A percentile compares a stretch with the other conserved stretches of the same genome.
Evolutionary conservation across 2,329 filamentous ascomycete species (phyloP).

Genomic region (Pseudogymnoascus destructans): DNA sequence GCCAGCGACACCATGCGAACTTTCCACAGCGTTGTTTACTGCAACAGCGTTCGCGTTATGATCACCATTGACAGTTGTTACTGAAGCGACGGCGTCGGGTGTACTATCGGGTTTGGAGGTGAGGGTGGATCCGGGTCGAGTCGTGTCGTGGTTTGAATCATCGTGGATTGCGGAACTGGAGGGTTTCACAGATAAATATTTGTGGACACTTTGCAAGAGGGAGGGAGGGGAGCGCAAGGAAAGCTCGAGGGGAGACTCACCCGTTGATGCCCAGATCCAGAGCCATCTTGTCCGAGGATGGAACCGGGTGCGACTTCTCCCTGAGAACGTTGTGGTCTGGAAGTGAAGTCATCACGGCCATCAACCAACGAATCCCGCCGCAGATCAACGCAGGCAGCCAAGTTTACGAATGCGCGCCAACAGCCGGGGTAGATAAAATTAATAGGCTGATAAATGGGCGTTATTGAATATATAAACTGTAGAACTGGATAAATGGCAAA

Average conservation of each 20-base stretch:
- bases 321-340: slow-evolving; percentile 28
- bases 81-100: slow-evolving; percentile 2
- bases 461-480: background rate
- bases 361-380: slow-evolving; percentile 27
- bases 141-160: slow-evolving; percentile 20
- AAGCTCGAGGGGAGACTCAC: slow-evolving; percentile 36
- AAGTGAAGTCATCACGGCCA: slow-evolving; percentile 42
- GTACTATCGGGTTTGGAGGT: slow-evolving; percentile 11
- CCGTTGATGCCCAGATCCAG: slow-evolving; percentile 42
- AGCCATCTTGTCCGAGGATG: slow-evolving; percentile 37
- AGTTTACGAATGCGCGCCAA: slow-evolving; percentile 28
- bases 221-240: slow-evolving; percentile 21
- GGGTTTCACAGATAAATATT: slow-evolving; percentile 26
- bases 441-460: background rate
- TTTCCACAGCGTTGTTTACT: background rate
- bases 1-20: background rate
- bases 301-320: slow-evolving; percentile 37
- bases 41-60: slow-evolving; percentile 16
- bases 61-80: slow-evolving; percentile 17
- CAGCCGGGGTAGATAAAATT: slow-evolving; percentile 12
- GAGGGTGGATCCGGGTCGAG: slow-evolving; percentile 16
- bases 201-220: slow-evolving; percentile 17
- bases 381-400: background rate
- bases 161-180: slow-evolving; percentile 23
- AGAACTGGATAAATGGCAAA: background rate